Evolutionary conservation across 352 stramenopile species (phyloP).

Genomic region (Phytophthora pisi): DNA sequence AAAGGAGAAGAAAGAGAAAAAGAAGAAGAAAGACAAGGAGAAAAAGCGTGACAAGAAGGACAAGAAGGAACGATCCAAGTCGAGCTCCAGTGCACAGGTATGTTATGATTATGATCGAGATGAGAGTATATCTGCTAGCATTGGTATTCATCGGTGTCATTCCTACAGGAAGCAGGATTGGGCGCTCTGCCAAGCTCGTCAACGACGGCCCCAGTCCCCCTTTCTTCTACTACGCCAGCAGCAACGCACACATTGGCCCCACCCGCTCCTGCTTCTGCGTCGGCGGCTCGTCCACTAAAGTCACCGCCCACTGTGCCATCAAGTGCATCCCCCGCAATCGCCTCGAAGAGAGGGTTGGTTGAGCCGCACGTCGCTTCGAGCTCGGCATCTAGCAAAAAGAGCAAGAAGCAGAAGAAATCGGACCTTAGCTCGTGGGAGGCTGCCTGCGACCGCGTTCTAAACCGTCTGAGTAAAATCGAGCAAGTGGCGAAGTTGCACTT

Average conservation of each 20-base stretch:
- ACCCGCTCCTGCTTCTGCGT: constrained; percentile 8
- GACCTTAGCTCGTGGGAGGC: constrained; percentile 79
- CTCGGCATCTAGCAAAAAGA: constrained; percentile 52
- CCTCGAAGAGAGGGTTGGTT: constrained; percentile 44
- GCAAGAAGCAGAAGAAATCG: constrained; percentile 80
- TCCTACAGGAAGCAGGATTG: constrained; percentile 21
- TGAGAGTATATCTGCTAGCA: background rate
- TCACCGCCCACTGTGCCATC: constrained; percentile 4
- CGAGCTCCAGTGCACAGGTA: constrained; percentile 33
- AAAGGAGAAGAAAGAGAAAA: constrained; percentile 74
- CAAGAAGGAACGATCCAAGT: constrained; percentile 55
- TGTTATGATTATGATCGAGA: background rate
- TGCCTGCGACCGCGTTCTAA: constrained; percentile 70
- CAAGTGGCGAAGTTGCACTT: constrained; percentile 84
- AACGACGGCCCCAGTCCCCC: background rate
- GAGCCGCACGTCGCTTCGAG: constrained; percentile 31
- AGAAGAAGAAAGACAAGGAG: constrained; percentile 67
- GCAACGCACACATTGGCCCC: background rate
- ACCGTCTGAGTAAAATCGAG: constrained; percentile 78
- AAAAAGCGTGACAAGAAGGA: constrained; percentile 61
- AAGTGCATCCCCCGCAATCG: constrained; percentile 20
- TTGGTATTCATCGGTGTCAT: constrained; percentile 1
- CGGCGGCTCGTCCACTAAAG: constrained; percentile 3
- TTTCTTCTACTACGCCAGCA: background rate
- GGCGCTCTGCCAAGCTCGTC: constrained; percentile 3